phyloP scores from a whole-genome alignment of 805 yeast species.

The Yarrowia divulgata region DNA sequence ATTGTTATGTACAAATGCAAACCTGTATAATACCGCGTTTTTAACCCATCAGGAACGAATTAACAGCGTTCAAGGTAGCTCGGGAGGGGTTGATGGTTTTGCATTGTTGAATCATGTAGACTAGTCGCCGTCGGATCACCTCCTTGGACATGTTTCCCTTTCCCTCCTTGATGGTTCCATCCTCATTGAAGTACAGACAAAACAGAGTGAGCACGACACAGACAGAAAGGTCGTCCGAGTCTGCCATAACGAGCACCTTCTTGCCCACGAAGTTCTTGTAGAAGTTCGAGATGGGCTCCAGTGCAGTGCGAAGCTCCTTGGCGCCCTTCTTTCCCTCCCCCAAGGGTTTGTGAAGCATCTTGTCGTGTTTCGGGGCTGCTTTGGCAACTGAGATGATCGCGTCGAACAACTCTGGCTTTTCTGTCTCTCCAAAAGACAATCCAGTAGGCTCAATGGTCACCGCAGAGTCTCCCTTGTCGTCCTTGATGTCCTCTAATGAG shows the following conservation, averaged over 20 bases:
- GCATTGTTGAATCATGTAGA: slow-evolving; percentile 54
- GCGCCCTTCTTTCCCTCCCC: slow-evolving; percentile 66
- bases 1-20: background rate
- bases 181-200: slow-evolving; percentile 55
- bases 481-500: background rate
- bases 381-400: slow-evolving; percentile 10
- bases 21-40: background rate
- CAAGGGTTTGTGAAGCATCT: slow-evolving; percentile 41
- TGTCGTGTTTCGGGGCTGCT: background rate
- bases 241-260: slow-evolving; percentile 61
- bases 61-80: slow-evolving; percentile 75
- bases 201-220: slow-evolving; percentile 64
- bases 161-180: slow-evolving; percentile 49
- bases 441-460: slow-evolving; percentile 7
- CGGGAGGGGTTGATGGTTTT: slow-evolving; percentile 76
- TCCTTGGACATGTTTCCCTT: slow-evolving; percentile 53
- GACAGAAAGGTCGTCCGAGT: slow-evolving; percentile 66
- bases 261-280: slow-evolving; percentile 40
- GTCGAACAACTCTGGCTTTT: background rate
- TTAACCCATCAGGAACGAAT: slow-evolving; percentile 61
- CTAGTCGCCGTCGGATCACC: slow-evolving; percentile 62
- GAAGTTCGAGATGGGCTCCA: slow-evolving; percentile 55
- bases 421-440: background rate
- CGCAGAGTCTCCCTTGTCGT: background rate
- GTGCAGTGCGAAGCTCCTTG: slow-evolving; percentile 59